Conservation (phyloP, 1,139 yeast genomes). For the Nakaseomyces sp. region DNA sequence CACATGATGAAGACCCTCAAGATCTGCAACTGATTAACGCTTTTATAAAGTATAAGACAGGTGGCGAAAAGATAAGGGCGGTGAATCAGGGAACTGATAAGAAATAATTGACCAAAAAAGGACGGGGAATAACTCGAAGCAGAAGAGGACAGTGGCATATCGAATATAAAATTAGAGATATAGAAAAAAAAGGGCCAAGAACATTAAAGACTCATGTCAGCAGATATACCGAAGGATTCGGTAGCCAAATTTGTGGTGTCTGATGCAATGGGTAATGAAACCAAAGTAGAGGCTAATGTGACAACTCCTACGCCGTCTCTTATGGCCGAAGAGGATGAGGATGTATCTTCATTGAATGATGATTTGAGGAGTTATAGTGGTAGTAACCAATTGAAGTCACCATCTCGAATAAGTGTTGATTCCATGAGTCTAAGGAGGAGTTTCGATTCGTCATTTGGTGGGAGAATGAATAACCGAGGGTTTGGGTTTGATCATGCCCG, state of each 20-base stretch:
- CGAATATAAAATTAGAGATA: not conserved
- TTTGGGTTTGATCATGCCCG: slow-evolving; percentile 18
- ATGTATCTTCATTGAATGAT: slow-evolving; percentile 26
- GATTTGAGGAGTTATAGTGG: slow-evolving; percentile 30
- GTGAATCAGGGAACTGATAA: too few species aligned
- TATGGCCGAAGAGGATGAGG: slow-evolving; percentile 8
- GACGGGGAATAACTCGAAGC: too few species aligned
- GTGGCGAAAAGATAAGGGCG: too few species aligned
- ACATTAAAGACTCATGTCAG: not conserved
- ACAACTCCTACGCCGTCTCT: not conserved
- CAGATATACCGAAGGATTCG: slow-evolving; percentile 1
- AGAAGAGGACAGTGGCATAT: too few species aligned
- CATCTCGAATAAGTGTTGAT: slow-evolving; percentile 21
- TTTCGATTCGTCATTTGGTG: slow-evolving; percentile 28
- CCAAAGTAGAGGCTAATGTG: not conserved
- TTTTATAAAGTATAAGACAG: too few species aligned
- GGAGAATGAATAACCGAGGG: slow-evolving; percentile 10
- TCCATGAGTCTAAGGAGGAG: slow-evolving; percentile 28
- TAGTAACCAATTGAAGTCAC: slow-evolving; percentile 11
- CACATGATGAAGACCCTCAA: too few species aligned
- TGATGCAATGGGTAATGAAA: slow-evolving; percentile 6
- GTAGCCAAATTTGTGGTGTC: slow-evolving; percentile 6
- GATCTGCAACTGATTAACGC: too few species aligned
- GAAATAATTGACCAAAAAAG: too few species aligned
- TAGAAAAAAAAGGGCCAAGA: not conserved